These are phyloP conservation scores for Stephanodiscus minutulus DNA, from an alignment of 108 stramenopile genomes.

Conservation along the genomic window DNA sequence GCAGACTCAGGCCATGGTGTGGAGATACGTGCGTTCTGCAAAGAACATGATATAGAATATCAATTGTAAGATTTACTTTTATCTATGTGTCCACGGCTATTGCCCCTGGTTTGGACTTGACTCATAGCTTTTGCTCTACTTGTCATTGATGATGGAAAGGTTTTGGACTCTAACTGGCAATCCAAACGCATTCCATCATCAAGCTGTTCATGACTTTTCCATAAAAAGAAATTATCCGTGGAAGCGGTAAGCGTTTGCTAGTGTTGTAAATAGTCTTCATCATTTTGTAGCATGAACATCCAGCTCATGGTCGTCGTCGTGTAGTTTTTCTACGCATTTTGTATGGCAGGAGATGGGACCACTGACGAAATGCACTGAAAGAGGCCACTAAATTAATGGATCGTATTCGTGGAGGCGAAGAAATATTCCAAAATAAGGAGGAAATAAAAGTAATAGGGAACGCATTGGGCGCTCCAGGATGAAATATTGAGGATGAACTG, in stretches of 20 bases:
- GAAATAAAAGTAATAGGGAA: conserved; percentile 31
- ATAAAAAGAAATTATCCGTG: conserved; percentile 33
- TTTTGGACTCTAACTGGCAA: conserved; percentile 74
- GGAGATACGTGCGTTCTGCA: conserved; percentile 61
- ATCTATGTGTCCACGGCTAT: neutral
- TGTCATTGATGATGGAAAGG: conserved; percentile 4
- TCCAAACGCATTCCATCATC: conserved; percentile 40
- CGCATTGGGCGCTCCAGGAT: conserved; percentile 26
- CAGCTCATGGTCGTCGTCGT: neutral
- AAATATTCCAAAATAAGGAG: conserved; percentile 31
- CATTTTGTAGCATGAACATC: neutral
- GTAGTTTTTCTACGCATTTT: conserved; percentile 52
- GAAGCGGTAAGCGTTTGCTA: conserved; percentile 35
- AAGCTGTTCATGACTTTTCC: conserved; percentile 36
- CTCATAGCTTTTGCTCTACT: neutral
- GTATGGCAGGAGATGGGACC: conserved; percentile 52
- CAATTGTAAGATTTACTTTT: conserved; percentile 56
- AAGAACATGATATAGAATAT: conserved; percentile 77
- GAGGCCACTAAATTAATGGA: conserved; percentile 44
- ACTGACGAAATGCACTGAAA: conserved; percentile 40
- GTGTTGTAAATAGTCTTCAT: neutral
- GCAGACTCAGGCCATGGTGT: conserved; percentile 56
- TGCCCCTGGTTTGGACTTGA: neutral
- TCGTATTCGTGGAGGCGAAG: conserved; percentile 41
- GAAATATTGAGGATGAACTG: conserved; percentile 21